These are phyloP conservation scores for Setomelanomma holmii DNA, from an alignment of 2,329 filamentous ascomycete species.

Conservation along the genomic window DNA sequence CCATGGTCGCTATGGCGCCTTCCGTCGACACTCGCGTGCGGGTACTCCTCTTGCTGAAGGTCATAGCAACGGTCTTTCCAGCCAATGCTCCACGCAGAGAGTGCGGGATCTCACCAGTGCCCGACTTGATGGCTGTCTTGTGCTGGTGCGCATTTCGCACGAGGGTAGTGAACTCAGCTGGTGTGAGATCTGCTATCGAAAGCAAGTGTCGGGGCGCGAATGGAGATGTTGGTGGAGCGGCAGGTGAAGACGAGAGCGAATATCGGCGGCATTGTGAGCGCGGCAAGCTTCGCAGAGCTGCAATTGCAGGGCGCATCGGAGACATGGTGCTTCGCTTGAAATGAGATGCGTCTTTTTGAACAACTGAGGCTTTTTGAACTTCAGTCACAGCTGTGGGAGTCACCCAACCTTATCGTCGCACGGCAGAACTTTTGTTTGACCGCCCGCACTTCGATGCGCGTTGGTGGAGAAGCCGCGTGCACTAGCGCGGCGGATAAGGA, in stretches of 20 bases:
- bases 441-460: constrained; percentile 13
- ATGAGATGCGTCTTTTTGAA: background rate
- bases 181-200: constrained; percentile 85
- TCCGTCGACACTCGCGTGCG: constrained; percentile 94
- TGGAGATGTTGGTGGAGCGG: constrained; percentile 58
- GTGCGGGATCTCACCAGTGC: constrained; percentile 62
- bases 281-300: constrained; percentile 41
- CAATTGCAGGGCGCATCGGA: constrained; percentile 35
- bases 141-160: constrained; percentile 81
- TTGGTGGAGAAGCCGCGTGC: constrained; percentile 4
- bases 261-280: constrained; percentile 37
- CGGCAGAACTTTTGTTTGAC: constrained; percentile 23
- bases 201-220: constrained; percentile 83
- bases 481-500: constrained; percentile 4
- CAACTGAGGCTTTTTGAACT: constrained; percentile 20
- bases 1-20: constrained; percentile 84
- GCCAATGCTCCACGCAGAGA: constrained; percentile 68
- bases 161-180: constrained; percentile 79
- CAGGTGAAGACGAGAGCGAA: constrained; percentile 37
- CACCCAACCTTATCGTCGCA: constrained; percentile 18
- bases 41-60: constrained; percentile 96
- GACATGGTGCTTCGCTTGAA: constrained; percentile 35
- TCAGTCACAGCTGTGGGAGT: constrained; percentile 19
- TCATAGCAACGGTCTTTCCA: constrained; percentile 87
- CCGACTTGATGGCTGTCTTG: constrained; percentile 78